Percentiles rank a stretch among this genome's conserved stretches.
phyloP scores from a whole-genome alignment of 2,329 filamentous ascomycete genomes.

The Ilyonectria mors-panacis region DNA sequence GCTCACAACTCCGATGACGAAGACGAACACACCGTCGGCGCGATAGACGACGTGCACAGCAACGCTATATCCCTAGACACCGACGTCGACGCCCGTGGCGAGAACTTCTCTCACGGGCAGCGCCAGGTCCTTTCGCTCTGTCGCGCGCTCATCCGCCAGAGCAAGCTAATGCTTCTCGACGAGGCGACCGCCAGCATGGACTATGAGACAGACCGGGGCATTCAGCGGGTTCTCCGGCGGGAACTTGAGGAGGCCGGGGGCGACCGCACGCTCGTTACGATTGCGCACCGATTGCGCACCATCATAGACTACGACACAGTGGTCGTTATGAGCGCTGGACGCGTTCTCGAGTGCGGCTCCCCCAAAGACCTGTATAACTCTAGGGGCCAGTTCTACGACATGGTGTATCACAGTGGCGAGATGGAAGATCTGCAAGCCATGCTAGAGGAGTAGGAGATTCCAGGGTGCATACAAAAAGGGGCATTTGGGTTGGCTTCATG shows the following conservation, averaged over 20 bases:
- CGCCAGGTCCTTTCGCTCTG: conserved; percentile 72
- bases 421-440: conserved; percentile 61
- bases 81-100: conserved; percentile 65
- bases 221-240: conserved; percentile 66
- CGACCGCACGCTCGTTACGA: conserved; percentile 69
- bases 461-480: background rate
- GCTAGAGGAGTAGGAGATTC: conserved; percentile 40
- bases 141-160: conserved; percentile 68
- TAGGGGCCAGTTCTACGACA: conserved; percentile 66
- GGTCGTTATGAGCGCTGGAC: conserved; percentile 69
- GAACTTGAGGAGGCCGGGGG: conserved; percentile 62
- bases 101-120: conserved; percentile 72
- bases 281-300: conserved; percentile 70
- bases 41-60: conserved; percentile 23
- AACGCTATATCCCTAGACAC: conserved; percentile 58
- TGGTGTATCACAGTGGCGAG: conserved; percentile 70
- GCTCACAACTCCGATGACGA: conserved; percentile 54
- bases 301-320: conserved; percentile 73
- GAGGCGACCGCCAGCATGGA: conserved; percentile 74
- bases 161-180: conserved; percentile 70
- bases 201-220: conserved; percentile 69
- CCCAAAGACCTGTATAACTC: conserved; percentile 63
- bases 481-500: background rate
- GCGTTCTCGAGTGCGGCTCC: conserved; percentile 67
- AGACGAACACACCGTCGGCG: conserved; percentile 35